Percentiles rank a stretch among this genome's conserved stretches.
Conservation (phyloP, 1,139 yeast species). For the Nakaseomyces sp. region DNA sequence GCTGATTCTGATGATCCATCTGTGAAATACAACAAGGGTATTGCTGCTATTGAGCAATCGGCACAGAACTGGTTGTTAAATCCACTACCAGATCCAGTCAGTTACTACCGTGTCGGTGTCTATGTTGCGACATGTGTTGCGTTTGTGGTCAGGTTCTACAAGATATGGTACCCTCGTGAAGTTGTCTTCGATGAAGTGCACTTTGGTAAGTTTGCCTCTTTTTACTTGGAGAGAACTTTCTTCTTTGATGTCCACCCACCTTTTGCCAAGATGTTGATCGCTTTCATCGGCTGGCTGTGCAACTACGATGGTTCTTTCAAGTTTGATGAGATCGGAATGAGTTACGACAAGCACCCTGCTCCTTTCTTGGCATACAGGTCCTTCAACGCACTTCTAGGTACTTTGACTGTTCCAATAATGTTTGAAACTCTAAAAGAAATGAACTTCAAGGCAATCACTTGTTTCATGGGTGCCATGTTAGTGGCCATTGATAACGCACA, state of each 20-base stretch:
- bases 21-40: conserved; percentile 15
- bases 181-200: conserved; percentile 98
- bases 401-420: conserved; percentile 72
- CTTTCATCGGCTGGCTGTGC: conserved; percentile 77
- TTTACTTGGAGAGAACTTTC: conserved; percentile 71
- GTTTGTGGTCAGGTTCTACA: conserved; percentile 59
- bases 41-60: conserved; percentile 10
- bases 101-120: conserved; percentile 16
- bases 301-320: conserved; percentile 88
- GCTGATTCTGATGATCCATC: conserved; percentile 17
- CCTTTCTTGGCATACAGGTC: conserved; percentile 87
- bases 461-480: conserved; percentile 68
- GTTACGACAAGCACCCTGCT: conserved; percentile 63
- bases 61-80: conserved; percentile 24
- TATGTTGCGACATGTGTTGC: conserved; percentile 54
- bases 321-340: conserved; percentile 84
- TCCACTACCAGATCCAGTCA: conserved; percentile 20
- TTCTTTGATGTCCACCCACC: conserved; percentile 98
- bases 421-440: conserved; percentile 76
- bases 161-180: conserved; percentile 63
- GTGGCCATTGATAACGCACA: conserved; percentile 91
- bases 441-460: conserved; percentile 70
- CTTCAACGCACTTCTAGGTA: conserved; percentile 73
- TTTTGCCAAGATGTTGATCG: conserved; percentile 86
- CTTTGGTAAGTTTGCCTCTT: conserved; percentile 92